A percentile compares a stretch with the other conserved stretches of the same genome.
phyloP scores from a whole-genome alignment of 1,139 yeast genomes.

The Hansenula lynferdii region DNA sequence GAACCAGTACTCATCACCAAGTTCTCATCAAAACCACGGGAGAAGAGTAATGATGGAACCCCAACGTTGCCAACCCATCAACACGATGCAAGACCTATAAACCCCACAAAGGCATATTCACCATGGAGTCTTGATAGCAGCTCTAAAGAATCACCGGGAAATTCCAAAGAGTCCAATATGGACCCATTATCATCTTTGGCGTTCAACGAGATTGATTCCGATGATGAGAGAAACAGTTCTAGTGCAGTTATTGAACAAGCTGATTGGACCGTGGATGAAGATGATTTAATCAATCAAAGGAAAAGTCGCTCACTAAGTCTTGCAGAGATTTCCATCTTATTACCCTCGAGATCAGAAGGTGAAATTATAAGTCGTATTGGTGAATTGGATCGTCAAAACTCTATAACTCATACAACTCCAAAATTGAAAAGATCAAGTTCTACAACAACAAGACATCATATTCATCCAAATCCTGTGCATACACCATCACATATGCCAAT shows the following conservation, averaged over 20 bases:
- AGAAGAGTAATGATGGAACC: no score
- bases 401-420: constrained; percentile 1
- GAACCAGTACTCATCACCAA: no score
- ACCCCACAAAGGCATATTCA: no score
- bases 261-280: constrained; percentile 50
- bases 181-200: not conserved
- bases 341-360: constrained; percentile 70
- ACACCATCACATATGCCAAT: constrained; percentile 2
- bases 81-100: no score
- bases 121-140: no score
- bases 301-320: constrained; percentile 56
- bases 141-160: not conserved
- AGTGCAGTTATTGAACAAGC: not conserved
- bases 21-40: no score
- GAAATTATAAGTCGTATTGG: constrained; percentile 65
- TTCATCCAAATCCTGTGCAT: no score
- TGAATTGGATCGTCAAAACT: constrained; percentile 35
- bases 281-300: constrained; percentile 64
- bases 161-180: not conserved
- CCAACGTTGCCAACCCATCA: no score
- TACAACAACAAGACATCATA: not conserved
- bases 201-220: not conserved
- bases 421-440: constrained; percentile 1
- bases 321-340: constrained; percentile 67
- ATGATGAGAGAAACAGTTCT: constrained; percentile 1